Percentiles rank a stretch among this genome's conserved stretches.
phyloP scores from a whole-genome alignment of 2,329 filamentous ascomycete species.

The Paradendryphiella salina region DNA sequence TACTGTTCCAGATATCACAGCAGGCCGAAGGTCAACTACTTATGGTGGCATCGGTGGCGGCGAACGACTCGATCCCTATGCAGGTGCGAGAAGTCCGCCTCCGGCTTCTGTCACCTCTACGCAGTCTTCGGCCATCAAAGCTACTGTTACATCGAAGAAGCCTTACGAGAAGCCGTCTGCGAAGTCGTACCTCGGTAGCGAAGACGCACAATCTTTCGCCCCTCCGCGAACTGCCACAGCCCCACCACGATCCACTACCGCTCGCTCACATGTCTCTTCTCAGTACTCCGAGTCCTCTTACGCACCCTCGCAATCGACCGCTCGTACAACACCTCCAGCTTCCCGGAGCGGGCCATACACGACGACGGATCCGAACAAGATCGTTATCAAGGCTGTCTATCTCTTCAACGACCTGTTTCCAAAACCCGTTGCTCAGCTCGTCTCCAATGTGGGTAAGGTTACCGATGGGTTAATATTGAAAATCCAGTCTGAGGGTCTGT shows the following conservation, averaged over 20 bases:
- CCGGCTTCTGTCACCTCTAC: slow-evolving; percentile 44
- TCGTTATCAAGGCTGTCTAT: slow-evolving; percentile 92
- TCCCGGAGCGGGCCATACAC: slow-evolving; percentile 77
- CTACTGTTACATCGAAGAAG: slow-evolving; percentile 46
- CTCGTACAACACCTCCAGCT: slow-evolving; percentile 79
- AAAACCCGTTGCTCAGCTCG: slow-evolving; percentile 86
- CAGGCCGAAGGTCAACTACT: slow-evolving; percentile 39
- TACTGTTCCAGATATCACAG: slow-evolving; percentile 23
- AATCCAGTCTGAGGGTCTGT: slow-evolving; percentile 90
- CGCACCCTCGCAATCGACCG: slow-evolving; percentile 79
- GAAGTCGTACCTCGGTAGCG: slow-evolving; percentile 61
- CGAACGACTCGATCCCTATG: slow-evolving; percentile 72
- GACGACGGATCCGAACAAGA: slow-evolving; percentile 92
- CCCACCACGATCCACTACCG: slow-evolving; percentile 41
- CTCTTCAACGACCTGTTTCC: slow-evolving; percentile 87
- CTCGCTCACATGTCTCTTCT: slow-evolving; percentile 46
- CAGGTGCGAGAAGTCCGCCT: slow-evolving; percentile 57
- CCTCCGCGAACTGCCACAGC: slow-evolving; percentile 35
- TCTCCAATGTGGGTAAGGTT: slow-evolving; percentile 80
- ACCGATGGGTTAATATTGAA: slow-evolving; percentile 91
- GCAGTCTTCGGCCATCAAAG: slow-evolving; percentile 46
- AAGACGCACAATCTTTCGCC: slow-evolving; percentile 35
- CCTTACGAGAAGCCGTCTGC: slow-evolving; percentile 56
- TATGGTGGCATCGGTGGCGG: slow-evolving; percentile 59
- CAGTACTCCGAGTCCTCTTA: slow-evolving; percentile 84